A percentile compares a stretch with the other conserved stretches of the same genome.
These are phyloP conservation scores for Verticillium albo-atrum DNA, from an alignment of 2,329 filamentous ascomycete genomes.

Conservation along the genomic window DNA sequence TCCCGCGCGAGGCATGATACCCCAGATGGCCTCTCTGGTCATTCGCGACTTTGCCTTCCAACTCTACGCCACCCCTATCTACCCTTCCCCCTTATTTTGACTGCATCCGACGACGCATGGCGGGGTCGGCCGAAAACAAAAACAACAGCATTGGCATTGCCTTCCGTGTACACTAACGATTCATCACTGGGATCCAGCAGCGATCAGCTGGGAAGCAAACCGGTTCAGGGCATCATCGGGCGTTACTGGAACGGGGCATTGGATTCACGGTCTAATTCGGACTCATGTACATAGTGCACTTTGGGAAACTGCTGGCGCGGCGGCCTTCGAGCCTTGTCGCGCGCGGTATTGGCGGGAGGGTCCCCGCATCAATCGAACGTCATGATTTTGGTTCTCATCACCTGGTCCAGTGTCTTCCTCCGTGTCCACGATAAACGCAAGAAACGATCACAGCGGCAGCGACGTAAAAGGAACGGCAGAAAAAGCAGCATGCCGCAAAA, in stretches of 20 bases:
- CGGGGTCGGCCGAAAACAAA: neutral
- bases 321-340: neutral
- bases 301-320: neutral
- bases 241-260: neutral
- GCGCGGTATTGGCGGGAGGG: neutral
- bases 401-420: too few species aligned
- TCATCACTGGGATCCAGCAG: neutral
- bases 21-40: constrained; percentile 1
- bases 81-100: neutral
- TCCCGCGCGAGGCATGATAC: constrained; percentile 1
- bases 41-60: neutral
- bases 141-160: neutral
- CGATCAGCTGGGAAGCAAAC: neutral
- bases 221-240: constrained; percentile 1
- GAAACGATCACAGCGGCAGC: too few species aligned
- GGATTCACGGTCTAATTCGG: neutral
- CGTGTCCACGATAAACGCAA: too few species aligned
- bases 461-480: too few species aligned
- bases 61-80: neutral
- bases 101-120: neutral
- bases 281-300: neutral
- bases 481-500: too few species aligned
- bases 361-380: neutral
- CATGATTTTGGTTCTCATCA: neutral
- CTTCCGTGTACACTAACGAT: constrained; percentile 3